phyloP scores from a whole-genome alignment of 371 early-diverging fungal species.

The Basidiobolus meristosporus region DNA sequence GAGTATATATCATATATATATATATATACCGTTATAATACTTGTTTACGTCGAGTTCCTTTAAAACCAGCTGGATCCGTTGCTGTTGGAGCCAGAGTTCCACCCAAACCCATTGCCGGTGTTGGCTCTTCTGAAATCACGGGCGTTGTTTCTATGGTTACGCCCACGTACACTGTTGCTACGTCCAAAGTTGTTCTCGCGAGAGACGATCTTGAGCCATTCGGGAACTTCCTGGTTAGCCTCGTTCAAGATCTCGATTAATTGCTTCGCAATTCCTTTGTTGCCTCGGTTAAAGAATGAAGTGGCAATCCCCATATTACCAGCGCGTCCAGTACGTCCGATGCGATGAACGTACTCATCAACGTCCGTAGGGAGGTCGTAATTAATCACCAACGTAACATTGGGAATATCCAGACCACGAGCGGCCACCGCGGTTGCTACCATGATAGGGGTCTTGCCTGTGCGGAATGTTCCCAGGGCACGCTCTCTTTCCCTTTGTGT shows the following conservation, averaged over 20 bases:
- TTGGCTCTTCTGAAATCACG: slow-evolving; percentile 2
- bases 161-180: slow-evolving; percentile 41
- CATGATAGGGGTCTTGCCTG: slow-evolving; percentile 80
- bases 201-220: slow-evolving; percentile 50
- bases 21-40: no score
- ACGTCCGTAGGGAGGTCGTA: slow-evolving; percentile 88
- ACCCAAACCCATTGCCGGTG: no score
- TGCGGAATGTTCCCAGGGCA: slow-evolving; percentile 78
- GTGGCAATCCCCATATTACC: slow-evolving; percentile 87
- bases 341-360: slow-evolving; percentile 95
- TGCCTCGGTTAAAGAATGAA: slow-evolving; percentile 93
- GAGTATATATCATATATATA: no score
- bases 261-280: slow-evolving; percentile 70
- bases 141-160: slow-evolving; percentile 12
- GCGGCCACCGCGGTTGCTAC: slow-evolving; percentile 99
- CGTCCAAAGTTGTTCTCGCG: slow-evolving; percentile 27
- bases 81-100: no score
- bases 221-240: slow-evolving; percentile 74
- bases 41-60: no score
- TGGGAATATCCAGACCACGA: slow-evolving; percentile 91
- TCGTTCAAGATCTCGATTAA: slow-evolving; percentile 75
- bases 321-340: slow-evolving; percentile 99
- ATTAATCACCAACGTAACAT: slow-evolving; percentile 80
- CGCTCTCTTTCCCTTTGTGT: slow-evolving; percentile 92
- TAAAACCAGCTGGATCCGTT: no score